phyloP scores from a whole-genome alignment of 2,329 filamentous ascomycete genomes.

The Byssothecium circinans region DNA sequence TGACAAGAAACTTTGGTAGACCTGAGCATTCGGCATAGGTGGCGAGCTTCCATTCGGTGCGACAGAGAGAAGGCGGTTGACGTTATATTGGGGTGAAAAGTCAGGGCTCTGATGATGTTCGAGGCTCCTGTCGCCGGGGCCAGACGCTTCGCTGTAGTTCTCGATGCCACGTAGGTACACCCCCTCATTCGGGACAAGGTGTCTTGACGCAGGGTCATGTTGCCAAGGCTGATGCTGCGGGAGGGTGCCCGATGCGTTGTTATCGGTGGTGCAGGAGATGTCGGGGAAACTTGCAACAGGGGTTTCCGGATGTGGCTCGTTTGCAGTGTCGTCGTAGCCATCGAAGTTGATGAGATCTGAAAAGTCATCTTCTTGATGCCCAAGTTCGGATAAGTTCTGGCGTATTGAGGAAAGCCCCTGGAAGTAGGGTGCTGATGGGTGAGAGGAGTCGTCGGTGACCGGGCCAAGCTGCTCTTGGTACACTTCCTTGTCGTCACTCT shows the following conservation, averaged over 20 bases:
- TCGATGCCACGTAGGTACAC: slow-evolving; percentile 13
- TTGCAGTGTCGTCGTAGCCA: slow-evolving; percentile 3
- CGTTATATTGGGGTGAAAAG: slow-evolving; percentile 11
- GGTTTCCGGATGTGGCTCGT: slow-evolving; percentile 3
- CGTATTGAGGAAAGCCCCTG: neutral
- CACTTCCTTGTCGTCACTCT: neutral
- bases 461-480: slow-evolving; percentile 1
- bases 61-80: slow-evolving; percentile 9
- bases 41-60: slow-evolving; percentile 1
- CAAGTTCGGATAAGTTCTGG: neutral
- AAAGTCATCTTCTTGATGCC: neutral
- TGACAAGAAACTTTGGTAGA: neutral
- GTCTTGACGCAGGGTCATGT: slow-evolving; percentile 3
- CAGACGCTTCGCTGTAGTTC: slow-evolving; percentile 15
- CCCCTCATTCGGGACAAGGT: slow-evolving; percentile 8
- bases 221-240: slow-evolving; percentile 1
- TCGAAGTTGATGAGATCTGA: neutral
- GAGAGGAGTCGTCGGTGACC: neutral
- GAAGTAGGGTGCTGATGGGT: slow-evolving; percentile 2
- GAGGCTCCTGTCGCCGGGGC: slow-evolving; percentile 2
- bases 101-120: slow-evolving; percentile 2
- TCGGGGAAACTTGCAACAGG: neutral
- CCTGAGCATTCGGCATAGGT: slow-evolving; percentile 8
- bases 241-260: slow-evolving; percentile 8
- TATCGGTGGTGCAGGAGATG: slow-evolving; percentile 1